Evolutionary conservation across 176 grass and related monocot genomes (phyloP).

Genomic region (Zoysia japonica): DNA sequence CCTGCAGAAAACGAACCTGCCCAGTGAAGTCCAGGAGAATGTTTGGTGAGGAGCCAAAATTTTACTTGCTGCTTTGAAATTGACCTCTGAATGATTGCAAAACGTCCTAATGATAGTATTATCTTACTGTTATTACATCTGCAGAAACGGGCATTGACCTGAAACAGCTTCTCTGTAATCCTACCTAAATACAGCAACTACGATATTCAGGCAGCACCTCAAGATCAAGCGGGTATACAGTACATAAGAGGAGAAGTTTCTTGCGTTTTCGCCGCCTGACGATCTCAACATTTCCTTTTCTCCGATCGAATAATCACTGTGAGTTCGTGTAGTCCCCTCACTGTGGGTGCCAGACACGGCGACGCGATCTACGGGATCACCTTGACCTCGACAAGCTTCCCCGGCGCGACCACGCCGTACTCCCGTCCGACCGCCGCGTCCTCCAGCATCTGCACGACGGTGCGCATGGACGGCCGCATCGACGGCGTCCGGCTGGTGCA

Average conservation of each 20-base stretch:
- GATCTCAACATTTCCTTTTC: not conserved
- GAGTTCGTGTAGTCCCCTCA: not conserved
- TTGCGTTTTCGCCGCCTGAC: too few relatives aligned
- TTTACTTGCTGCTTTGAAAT: not conserved
- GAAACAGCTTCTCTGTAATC: not conserved
- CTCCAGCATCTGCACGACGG: slow-evolving; percentile 93
- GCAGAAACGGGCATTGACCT: not conserved
- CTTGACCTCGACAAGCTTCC: slow-evolving; percentile 42
- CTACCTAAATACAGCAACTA: not conserved
- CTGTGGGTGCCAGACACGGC: too few relatives aligned
- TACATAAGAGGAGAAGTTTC: too few relatives aligned
- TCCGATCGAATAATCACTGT: not conserved
- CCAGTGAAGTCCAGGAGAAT: not conserved
- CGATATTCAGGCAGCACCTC: not conserved
- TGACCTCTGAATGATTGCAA: not conserved
- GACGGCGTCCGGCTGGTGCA: slow-evolving; percentile 70
- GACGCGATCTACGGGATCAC: slow-evolving; percentile 15
- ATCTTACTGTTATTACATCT: not conserved
- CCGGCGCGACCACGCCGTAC: not conserved
- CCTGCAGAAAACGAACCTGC: not conserved
- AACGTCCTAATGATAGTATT: not conserved
- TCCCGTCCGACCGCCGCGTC: slow-evolving; percentile 39
- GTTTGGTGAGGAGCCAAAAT: not conserved
- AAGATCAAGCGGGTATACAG: too few relatives aligned
- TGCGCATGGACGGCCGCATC: slow-evolving; percentile 76